Evolutionary conservation across 73 alveolate genomes (phyloP), one percentile per base, ranked within the genome.

Genomic region (Paramecium caudatum): DNA sequence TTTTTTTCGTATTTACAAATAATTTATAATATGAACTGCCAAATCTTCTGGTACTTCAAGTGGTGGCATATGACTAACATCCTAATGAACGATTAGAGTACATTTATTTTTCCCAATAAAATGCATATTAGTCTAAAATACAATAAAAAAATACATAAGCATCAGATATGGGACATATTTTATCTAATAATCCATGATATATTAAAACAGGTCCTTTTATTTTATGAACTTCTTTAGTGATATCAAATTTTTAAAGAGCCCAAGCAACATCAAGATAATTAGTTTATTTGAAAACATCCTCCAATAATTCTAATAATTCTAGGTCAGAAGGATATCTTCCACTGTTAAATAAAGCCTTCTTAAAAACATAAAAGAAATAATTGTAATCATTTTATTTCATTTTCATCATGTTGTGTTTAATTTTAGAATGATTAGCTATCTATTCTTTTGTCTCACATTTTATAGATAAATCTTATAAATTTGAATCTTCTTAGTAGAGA

Each of bases 21-120:
- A 62, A 8, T 62, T 30, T 27, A 62, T 62, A 5, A 27, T 23
- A 8, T 62, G 47, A 19, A 27, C 46, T 8, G 47, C 82, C 30
- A 62, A 62, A 27, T 62, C 82, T 30, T 62, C 82, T 3, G 82
- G 82, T 25, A 27, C 82, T 62, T 62, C 82, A 21, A 62, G 47
- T 6, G 82, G 82, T 6, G 82, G 82, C 82, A 62, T 62, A 62
- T 62, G 82, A 27, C 82, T 30, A 23, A 62, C 82, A 62, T 62
- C 46, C n/a, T 62, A 8, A 27, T 30, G 43, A 13, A 62, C 46
- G n/a, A 62, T 19, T 19, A 62, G 16, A 2, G 43, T 62, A 25
- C 82, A 62, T 27, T 62, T 62, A 8, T 62, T 30, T 62, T 62
- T 27, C 4, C 82, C 82, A 6, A 62, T 62, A 23, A 49, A 49